Conservation (phyloP, 164 flowering plant species). For the Pachysandra terminalis region DNA sequence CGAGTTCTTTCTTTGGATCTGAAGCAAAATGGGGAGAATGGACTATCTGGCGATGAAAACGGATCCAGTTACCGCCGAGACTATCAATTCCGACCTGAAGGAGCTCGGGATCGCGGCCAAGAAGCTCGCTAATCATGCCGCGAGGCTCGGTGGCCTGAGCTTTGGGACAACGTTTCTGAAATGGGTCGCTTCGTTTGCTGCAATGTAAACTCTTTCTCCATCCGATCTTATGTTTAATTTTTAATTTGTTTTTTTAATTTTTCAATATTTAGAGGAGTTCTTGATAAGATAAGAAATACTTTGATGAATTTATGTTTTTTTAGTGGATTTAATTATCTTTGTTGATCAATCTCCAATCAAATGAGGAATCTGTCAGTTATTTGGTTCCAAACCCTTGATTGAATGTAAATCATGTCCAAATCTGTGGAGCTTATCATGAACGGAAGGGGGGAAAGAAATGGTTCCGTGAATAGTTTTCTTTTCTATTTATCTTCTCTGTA, state of each 20-base stretch:
- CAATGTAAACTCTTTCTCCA: conserved; percentile 42
- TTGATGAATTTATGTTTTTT: too few species aligned
- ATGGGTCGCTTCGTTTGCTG: conserved; percentile 78
- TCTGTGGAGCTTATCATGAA: too few species aligned
- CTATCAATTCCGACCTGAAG: conserved; percentile 37
- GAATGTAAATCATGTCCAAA: neutral
- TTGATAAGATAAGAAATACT: neutral
- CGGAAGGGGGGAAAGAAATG: too few species aligned
- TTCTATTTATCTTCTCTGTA: too few species aligned
- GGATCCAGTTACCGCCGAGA: conserved; percentile 25
- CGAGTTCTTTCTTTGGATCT: neutral
- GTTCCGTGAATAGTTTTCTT: too few species aligned
- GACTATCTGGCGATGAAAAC: conserved; percentile 50
- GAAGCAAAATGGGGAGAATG: conserved; percentile 44
- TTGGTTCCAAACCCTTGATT: neutral
- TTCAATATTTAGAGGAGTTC: too few species aligned
- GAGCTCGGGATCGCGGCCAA: conserved; percentile 54
- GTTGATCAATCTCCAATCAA: neutral
- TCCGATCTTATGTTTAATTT: neutral
- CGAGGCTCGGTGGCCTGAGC: conserved; percentile 42
- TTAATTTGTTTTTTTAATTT: too few species aligned
- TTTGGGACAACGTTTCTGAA: conserved; percentile 55
- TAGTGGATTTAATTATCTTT: too few species aligned
- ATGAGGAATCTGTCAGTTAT: neutral
- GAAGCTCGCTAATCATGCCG: conserved; percentile 43